Percentiles rank a stretch among this genome's conserved stretches.
Conservation (phyloP, 192 early-diverging fungal species). For the Nowakowskiella sp. region DNA sequence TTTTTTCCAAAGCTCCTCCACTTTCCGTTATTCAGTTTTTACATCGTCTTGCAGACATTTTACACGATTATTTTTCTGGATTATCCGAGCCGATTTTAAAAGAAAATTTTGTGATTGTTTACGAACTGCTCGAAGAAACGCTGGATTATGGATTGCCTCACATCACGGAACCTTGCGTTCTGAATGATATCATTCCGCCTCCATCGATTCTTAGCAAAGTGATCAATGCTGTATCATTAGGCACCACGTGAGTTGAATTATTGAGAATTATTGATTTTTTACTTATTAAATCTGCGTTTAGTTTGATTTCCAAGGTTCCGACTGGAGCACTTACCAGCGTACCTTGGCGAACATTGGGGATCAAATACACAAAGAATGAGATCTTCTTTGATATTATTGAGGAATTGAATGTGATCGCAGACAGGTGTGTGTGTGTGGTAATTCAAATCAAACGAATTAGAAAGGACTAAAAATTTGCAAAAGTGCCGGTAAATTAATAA, state of each 20-base stretch:
- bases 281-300: conserved; percentile 3
- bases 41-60: conserved; percentile 66
- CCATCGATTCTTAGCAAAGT: conserved; percentile 80
- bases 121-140: conserved; percentile 82
- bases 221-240: conserved; percentile 78
- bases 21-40: conserved; percentile 80
- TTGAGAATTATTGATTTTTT: conserved; percentile 17
- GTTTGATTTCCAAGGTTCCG: conserved; percentile 34
- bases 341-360: conserved; percentile 80
- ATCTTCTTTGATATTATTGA: conserved; percentile 91
- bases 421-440: conserved; percentile 53
- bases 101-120: conserved; percentile 89
- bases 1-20: conserved; percentile 52
- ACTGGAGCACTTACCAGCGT: conserved; percentile 59
- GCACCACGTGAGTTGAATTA: conserved; percentile 49
- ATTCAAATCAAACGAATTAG: no score
- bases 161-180: conserved; percentile 77
- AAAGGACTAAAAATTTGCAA: no score
- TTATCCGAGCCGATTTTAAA: conserved; percentile 75
- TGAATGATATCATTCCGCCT: conserved; percentile 79
- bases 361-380: conserved; percentile 86
- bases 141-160: conserved; percentile 84
- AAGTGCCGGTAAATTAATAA: conserved; percentile 58
- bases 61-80: conserved; percentile 75
- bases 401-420: conserved; percentile 77